These are phyloP conservation scores for Hylodesmum podocarpum DNA, from an alignment of 306 rosid genomes.

Conservation along the genomic window DNA sequence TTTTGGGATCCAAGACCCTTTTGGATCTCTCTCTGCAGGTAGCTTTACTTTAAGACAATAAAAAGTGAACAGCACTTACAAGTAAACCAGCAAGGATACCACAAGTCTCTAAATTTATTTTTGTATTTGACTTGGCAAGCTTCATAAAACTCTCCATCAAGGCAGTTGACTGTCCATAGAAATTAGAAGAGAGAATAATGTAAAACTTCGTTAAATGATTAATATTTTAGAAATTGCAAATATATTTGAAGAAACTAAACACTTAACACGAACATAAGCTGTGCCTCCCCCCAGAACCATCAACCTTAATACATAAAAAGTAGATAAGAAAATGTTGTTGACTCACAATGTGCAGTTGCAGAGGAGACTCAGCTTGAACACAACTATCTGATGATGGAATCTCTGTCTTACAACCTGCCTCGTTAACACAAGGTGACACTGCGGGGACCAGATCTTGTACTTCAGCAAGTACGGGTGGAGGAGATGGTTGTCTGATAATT, in stretches of 20 bases:
- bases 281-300: slow-evolving; percentile 15
- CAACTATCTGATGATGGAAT: slow-evolving; percentile 48
- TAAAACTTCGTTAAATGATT: neutral
- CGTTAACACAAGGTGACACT: slow-evolving; percentile 54
- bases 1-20: slow-evolving; percentile 2
- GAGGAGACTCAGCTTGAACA: slow-evolving; percentile 66
- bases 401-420: slow-evolving; percentile 48
- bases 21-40: neutral
- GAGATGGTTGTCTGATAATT: slow-evolving; percentile 85
- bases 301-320: neutral
- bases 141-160: slow-evolving; percentile 92
- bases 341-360: slow-evolving; percentile 89
- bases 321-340: slow-evolving; percentile 14
- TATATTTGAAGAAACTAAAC: slow-evolving; percentile 21
- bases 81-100: slow-evolving; percentile 94
- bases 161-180: slow-evolving; percentile 70
- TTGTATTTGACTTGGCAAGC: slow-evolving; percentile 85
- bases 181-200: slow-evolving; percentile 23
- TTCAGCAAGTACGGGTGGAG: slow-evolving; percentile 92
- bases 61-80: slow-evolving; percentile 56
- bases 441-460: slow-evolving; percentile 83
- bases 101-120: slow-evolving; percentile 89
- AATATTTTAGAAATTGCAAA: slow-evolving; percentile 8
- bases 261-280: slow-evolving; percentile 14
- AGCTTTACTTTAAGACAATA: neutral